Evolutionary conservation across 2,329 filamentous ascomycete species (phyloP), one percentile per base, ranked within the genome.

Genomic region (Calonectria fujianensis): DNA sequence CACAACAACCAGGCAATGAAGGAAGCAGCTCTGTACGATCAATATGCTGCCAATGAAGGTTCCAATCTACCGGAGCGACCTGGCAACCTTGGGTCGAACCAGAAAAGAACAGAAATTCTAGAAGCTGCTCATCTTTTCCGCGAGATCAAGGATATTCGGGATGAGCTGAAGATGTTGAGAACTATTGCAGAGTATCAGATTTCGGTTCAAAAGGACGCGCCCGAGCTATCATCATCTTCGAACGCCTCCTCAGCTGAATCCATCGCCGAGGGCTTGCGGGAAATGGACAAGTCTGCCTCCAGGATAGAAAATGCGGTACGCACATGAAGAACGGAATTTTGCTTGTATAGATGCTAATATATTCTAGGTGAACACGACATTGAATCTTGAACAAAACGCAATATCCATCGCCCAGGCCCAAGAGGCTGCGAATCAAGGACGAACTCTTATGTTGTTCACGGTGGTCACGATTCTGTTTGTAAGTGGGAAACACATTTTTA

Each of bases 131-230:
- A 70, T 7, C 68, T 77, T 1, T 73, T 68, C 18, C 65, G 76
- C 8, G 71, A 79, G 0, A 77, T 80, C 16, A 81, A 81, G 66
- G 80, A 81, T 35, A 67, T 80, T 14, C 78, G 79, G 1, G 78
- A 81, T 3, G 79, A 80, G 70, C 57, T 80, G 0, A 78, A 78
- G 10, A 81, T 80, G 16, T 68, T 78, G 3, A 73, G 70, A 8
- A 52, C 76, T 0, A 69, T 74, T 11, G 78, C 73, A 0, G 50
- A 70, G 27, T 70, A 67, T 8, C 79, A 81, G 32, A 16, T 39
- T 16, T 59, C 32, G 2, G 72, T 78, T 4, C 70, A 80, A 27
- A 32, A 50, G 4, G 45, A 41, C 4, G 57, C 57, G 7, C 57
- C 27, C 72, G 39, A 35, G 10, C 39, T 37, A 16, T 2, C 7